phyloP scores from a whole-genome alignment of 768 basidiomycete genomes.

The Leccinellum rugosiceps region DNA sequence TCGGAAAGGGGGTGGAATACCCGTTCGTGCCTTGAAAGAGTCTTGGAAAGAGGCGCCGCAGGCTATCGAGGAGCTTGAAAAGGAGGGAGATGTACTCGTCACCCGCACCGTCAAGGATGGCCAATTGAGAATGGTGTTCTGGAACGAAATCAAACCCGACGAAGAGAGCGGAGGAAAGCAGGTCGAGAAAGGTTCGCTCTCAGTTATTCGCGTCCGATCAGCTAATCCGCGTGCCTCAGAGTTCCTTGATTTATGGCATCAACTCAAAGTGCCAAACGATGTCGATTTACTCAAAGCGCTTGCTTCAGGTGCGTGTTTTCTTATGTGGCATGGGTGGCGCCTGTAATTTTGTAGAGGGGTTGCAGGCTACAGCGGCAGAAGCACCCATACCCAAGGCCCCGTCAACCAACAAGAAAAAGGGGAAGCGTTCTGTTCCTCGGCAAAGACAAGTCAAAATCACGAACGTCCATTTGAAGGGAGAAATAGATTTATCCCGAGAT shows the following conservation, averaged over 20 bases:
- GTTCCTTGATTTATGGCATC: constrained; percentile 85
- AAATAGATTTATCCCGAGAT: constrained; percentile 82
- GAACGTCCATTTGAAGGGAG: constrained; percentile 82
- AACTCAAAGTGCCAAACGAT: constrained; percentile 79
- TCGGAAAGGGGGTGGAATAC: constrained; percentile 78
- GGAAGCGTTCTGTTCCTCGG: constrained; percentile 68
- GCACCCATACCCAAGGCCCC: constrained; percentile 52
- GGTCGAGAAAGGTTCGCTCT: constrained; percentile 73
- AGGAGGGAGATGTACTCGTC: constrained; percentile 85
- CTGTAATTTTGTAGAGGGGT: constrained; percentile 52
- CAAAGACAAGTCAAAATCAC: constrained; percentile 82
- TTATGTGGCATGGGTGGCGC: not conserved
- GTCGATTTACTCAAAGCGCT: constrained; percentile 79
- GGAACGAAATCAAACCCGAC: constrained; percentile 82
- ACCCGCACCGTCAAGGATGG: constrained; percentile 83
- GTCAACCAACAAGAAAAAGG: constrained; percentile 70
- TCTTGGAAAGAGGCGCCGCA: constrained; percentile 86
- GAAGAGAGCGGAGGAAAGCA: constrained; percentile 65
- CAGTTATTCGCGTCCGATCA: not conserved
- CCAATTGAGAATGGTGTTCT: constrained; percentile 80
- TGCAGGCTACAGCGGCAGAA: constrained; percentile 75
- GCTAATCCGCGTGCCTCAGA: constrained; percentile 44
- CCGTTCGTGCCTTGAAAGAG: constrained; percentile 82
- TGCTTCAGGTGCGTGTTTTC: constrained; percentile 52
- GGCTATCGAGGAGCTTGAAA: constrained; percentile 86